Evolutionary conservation across 768 basidiomycete species (phyloP), one percentile per base, ranked within the genome.

Genomic region (Guyanaporus albipodus): DNA sequence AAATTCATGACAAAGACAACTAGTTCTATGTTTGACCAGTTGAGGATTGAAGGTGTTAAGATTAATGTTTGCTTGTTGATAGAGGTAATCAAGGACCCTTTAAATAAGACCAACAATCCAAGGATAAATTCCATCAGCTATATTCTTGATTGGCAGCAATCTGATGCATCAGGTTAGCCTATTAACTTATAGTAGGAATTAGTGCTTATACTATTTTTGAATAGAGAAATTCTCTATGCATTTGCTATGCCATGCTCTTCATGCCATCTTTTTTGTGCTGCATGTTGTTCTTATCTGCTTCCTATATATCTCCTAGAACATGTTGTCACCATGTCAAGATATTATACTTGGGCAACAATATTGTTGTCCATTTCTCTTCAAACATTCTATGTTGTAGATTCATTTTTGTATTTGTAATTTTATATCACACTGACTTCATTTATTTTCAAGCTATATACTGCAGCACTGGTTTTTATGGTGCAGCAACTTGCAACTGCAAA

Each of bases 401-500:
- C 10, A 19, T 37, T 23, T 4, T 7, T 3, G n/a, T 32, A n/a
- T 10, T 33, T n/a, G n/a, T 33, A 5, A 4, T 27, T 9, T 22
- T 2, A 19, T 11, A 31, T 21, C 8, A 31, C 15, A 31, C 12
- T 24, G 2, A 42, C 12, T n/a, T 23, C 6, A 17, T 8, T n/a
- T 15, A 6, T 7, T 10, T 24, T 23, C 19, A 29, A 58, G 57
- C 11, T 59, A 3, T 58, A 54, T 11, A 46, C 52, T 48, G 48
- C 48, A 31, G 23, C 28, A 6, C 42, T 61, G 26, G 52, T 61
- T 8, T 55, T 52, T 22, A 11, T 61, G 1, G 54, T 49, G 21
- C 61, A 63, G 18, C 48, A 49, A 18, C 48, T 59, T 17, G 49
- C 56, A 6, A 27, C 49, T 8, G 42, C 33, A 11, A 26, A 19